These are phyloP conservation scores for Asparagopsis taxiformis DNA, from an alignment of 31 red algal species.

Conservation along the genomic window DNA sequence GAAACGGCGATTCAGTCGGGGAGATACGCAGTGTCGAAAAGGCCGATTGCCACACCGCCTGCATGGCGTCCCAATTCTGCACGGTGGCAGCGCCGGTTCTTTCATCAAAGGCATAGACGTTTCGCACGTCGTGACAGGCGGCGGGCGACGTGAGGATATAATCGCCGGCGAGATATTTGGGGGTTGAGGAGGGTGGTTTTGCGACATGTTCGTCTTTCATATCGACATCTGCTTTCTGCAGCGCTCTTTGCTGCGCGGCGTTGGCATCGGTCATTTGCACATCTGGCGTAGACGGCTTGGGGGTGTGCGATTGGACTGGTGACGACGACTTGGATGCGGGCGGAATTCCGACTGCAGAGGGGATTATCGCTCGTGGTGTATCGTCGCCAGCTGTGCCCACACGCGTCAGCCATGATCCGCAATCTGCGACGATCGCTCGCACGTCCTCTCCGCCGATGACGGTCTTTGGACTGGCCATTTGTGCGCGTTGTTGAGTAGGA, in stretches of 20 bases:
- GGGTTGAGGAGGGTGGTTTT: constrained; percentile 4
- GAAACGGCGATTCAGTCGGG: constrained; percentile 41
- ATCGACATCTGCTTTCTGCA: not conserved
- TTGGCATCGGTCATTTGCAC: constrained; percentile 21
- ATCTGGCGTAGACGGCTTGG: not conserved
- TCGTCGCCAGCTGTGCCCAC: constrained; percentile 81
- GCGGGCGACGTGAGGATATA: constrained; percentile 16
- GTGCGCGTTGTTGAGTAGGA: too few species aligned
- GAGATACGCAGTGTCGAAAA: constrained; percentile 6
- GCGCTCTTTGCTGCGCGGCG: not conserved
- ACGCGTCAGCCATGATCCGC: constrained; percentile 69
- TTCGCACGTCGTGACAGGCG: constrained; percentile 8
- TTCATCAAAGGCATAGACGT: constrained; percentile 1
- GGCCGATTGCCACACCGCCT: constrained; percentile 24
- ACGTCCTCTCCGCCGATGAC: constrained; percentile 69
- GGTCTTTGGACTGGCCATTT: constrained; percentile 44
- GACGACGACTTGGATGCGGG: not conserved
- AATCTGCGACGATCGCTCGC: constrained; percentile 65
- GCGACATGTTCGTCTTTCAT: not conserved
- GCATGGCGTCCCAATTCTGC: constrained; percentile 53
- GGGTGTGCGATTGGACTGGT: not conserved
- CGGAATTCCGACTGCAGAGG: constrained; percentile 38
- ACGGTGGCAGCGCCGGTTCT: constrained; percentile 14
- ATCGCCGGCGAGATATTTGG: constrained; percentile 38
- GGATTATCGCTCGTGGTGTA: constrained; percentile 63